Base-by-base conservation (phyloP, 352 stramenopile genomes). In the Globisporangium mamillatum region DNA sequence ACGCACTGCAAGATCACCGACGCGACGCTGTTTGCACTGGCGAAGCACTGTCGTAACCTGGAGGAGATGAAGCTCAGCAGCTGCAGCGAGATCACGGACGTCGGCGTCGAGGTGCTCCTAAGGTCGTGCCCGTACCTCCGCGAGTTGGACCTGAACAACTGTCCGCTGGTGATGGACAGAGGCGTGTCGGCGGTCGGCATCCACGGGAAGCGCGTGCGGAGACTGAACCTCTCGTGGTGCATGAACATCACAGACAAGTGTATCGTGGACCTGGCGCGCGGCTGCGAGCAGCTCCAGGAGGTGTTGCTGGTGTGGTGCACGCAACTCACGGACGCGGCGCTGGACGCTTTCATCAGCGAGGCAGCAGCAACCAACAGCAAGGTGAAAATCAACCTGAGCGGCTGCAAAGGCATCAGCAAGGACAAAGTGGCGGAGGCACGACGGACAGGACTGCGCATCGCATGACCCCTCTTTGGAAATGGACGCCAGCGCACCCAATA, bases 211-310 rank as follows among this genome's bases (percentile, higher is more conserved):
- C 80, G 78, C 14, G 75, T 96, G 52, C 78, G 90, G 63, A 71
- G 65, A 25, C 68, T 96, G 41, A 91, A 94, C 64, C 60, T 96
- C 34, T 93, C 87, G 58, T 96, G 89, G 89, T 95, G 88, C 73
- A 89, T 94, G 76, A 94, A 95, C 75, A 91, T 96, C 65, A 96
- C 89, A 10, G 89, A 96, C 78, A 90, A 92, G 67, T 85, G 87
- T 58, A 76, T 94, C 36, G 75, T 84, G 64, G 81, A 89, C 64
- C 54, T 96, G 29, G 84, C 84, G 32, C 73, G 73, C n/a, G 79
- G 77, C 27, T 96, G 86, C 56, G 69, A 76, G n/a, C 67, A 80
- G 27, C 74, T 94, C 32, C 67, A 80, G 20, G 83, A 93, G 52
- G 64, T 93, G 69, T 75, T 85, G 66, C 62, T 96, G 18, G 84